Evolutionary conservation across 164 flowering plant species (phyloP), one percentile per base, ranked within the genome.

Genomic region (Euptelea pleiosperma): DNA sequence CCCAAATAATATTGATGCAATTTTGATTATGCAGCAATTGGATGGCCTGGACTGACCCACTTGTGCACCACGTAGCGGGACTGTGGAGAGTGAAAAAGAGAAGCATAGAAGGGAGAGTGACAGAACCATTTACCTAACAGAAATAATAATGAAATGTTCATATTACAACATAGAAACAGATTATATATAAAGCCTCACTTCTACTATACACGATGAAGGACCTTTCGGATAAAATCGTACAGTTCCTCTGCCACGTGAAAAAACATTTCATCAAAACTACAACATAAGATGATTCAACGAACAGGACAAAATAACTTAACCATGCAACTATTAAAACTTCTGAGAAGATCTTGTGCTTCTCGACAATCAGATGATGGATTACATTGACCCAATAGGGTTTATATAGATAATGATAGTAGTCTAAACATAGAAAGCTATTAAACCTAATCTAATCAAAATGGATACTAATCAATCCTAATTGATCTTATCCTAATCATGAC

Each of bases 171-270:
- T 0, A 58, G 18, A 45, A 66, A 24, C 19, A 39, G 22, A 43
- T 4, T n/a, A 2, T 37, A 47, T 19, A 35, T 4, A 24, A 30
- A 33, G 19, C 12, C 94, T 81, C 66, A 86, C 98, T 67, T 87
- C 96, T 43, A 90, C 73, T 5, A 48, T 14, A 67, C 97, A 93
- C 6, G 96, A 75, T 47, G 89, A 74, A 61, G 90, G 86, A 58
- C 99, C 94, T 75, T 71, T 86, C 6, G 97, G 94, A 72, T 70
- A 93, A 72, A 93, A 93, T 28, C 99, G 81, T 43, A 86, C 96
- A 57, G 84, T 86, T 59, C 98, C 98, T 75, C 98, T 93, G 92
- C 75, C 63, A 81, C 25, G 29, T 41, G 19, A 70, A 63, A 55
- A 47, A 34, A 34, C 50, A 74, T 37, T 16, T 43, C 18, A 39